phyloP scores from a whole-genome alignment of 306 rosid species.

The Notholithocarpus densiflorus region DNA sequence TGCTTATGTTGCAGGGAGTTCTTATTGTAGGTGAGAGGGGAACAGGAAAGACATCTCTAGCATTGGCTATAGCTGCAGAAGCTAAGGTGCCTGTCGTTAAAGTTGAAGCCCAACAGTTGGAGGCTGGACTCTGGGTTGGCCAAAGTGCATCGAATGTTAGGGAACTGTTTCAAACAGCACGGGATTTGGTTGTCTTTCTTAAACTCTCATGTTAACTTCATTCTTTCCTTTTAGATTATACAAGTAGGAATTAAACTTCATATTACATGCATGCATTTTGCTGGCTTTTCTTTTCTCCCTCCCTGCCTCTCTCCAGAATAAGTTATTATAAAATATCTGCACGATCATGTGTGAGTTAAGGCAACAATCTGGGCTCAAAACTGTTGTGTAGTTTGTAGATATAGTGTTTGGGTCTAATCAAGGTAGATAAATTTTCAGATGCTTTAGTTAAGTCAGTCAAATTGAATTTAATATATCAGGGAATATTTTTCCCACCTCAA shows the following conservation, averaged over 20 bases:
- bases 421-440: background rate
- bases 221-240: slow-evolving; percentile 11
- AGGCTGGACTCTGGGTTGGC: slow-evolving; percentile 99
- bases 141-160: slow-evolving; percentile 98
- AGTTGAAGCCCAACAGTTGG: slow-evolving; percentile 84
- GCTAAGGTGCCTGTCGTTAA: slow-evolving; percentile 94
- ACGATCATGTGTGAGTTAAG: background rate
- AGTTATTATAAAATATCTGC: background rate
- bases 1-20: slow-evolving; percentile 71
- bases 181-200: slow-evolving; percentile 82
- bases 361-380: background rate
- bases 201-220: slow-evolving; percentile 19
- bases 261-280: background rate
- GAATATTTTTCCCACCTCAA: background rate
- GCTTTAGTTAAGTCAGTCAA: background rate
- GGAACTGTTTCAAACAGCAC: slow-evolving; percentile 93
- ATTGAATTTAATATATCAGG: background rate
- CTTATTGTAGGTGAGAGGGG: slow-evolving; percentile 98
- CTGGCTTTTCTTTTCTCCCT: background rate
- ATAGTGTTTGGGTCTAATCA: slow-evolving; percentile 10
- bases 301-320: background rate
- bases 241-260: slow-evolving; percentile 2
- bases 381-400: slow-evolving; percentile 6
- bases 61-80: slow-evolving; percentile 95
- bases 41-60: slow-evolving; percentile 96